Conservation (phyloP, 2,329 filamentous ascomycete species). For the Aureobasidium lini region DNA sequence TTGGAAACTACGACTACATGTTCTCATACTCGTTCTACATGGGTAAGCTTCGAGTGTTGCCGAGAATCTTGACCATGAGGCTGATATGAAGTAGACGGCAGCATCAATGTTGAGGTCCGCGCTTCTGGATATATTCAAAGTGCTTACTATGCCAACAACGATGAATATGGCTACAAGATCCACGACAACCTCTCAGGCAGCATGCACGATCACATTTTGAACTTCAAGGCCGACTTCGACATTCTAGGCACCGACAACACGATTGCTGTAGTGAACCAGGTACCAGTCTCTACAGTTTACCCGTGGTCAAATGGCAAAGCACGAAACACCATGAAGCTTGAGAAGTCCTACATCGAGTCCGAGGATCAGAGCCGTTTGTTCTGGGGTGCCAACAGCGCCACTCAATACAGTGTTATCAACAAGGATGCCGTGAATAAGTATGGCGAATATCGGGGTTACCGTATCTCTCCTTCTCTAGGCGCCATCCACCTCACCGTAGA, state of each 20-base stretch:
- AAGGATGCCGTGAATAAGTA: conserved; percentile 41
- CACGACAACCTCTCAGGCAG: conserved; percentile 42
- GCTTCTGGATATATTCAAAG: conserved; percentile 49
- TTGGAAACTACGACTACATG: conserved; percentile 48
- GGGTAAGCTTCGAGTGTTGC: not conserved
- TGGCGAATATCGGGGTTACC: conserved; percentile 48
- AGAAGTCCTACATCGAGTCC: conserved; percentile 32
- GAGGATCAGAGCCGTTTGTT: conserved; percentile 34
- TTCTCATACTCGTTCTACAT: conserved; percentile 45
- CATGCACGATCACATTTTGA: conserved; percentile 51
- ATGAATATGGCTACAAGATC: conserved; percentile 45
- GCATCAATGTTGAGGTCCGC: conserved; percentile 43
- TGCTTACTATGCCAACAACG: conserved; percentile 38
- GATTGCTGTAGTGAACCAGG: conserved; percentile 26
- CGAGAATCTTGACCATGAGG: not conserved
- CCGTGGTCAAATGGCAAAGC: conserved; percentile 43
- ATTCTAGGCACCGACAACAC: conserved; percentile 43
- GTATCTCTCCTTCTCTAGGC: conserved; percentile 33
- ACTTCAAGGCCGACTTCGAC: conserved; percentile 50
- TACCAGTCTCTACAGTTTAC: conserved; percentile 31
- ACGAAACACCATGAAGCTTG: conserved; percentile 47
- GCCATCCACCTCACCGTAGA: conserved; percentile 23
- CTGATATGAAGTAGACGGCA: conserved; percentile 33
- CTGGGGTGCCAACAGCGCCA: conserved; percentile 42
- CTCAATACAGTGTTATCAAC: conserved; percentile 47